Conservation (phyloP, 1,284 basidiomycete species). For the Boletellus deceptivus region DNA sequence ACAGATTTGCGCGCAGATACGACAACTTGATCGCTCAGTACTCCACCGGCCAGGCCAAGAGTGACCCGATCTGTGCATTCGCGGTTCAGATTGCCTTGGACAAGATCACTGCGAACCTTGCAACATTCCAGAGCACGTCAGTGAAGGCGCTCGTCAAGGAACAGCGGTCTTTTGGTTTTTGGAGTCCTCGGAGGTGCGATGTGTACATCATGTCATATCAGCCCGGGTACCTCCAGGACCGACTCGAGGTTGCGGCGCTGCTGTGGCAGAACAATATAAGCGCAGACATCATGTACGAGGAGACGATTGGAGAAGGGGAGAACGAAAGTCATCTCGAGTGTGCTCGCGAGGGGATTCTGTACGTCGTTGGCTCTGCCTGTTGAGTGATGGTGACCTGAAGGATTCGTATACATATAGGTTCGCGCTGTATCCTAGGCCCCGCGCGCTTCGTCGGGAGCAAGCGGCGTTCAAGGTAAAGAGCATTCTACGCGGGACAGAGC, state of each 20-base stretch:
- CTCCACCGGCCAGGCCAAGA: conserved; percentile 52
- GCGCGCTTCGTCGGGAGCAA: conserved; percentile 55
- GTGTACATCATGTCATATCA: conserved; percentile 83
- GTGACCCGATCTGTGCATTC: conserved; percentile 60
- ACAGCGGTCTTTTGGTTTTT: conserved; percentile 80
- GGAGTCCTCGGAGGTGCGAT: conserved; percentile 83
- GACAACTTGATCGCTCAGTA: conserved; percentile 69
- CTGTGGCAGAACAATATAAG: conserved; percentile 83
- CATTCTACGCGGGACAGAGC: conserved; percentile 70
- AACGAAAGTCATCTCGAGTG: conserved; percentile 69
- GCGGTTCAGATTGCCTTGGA: conserved; percentile 80
- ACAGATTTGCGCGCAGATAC: conserved; percentile 49
- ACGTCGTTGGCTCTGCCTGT: conserved; percentile 25
- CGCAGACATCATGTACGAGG: conserved; percentile 85
- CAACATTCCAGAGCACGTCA: conserved; percentile 68
- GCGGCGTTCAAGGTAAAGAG: conserved; percentile 79
- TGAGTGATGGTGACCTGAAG: not conserved
- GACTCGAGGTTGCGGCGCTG: conserved; percentile 74
- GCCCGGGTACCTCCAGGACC: conserved; percentile 69
- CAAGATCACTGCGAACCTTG: conserved; percentile 72
- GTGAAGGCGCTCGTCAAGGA: conserved; percentile 73
- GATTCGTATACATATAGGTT: conserved; percentile 45
- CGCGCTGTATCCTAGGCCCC: conserved; percentile 65
- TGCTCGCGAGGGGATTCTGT: conserved; percentile 77
- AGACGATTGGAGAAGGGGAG: conserved; percentile 56